A percentile compares a stretch with the other conserved stretches of the same genome.
Conservation (phyloP, 2,329 filamentous ascomycete species). For the Colletotrichum liriopes region DNA sequence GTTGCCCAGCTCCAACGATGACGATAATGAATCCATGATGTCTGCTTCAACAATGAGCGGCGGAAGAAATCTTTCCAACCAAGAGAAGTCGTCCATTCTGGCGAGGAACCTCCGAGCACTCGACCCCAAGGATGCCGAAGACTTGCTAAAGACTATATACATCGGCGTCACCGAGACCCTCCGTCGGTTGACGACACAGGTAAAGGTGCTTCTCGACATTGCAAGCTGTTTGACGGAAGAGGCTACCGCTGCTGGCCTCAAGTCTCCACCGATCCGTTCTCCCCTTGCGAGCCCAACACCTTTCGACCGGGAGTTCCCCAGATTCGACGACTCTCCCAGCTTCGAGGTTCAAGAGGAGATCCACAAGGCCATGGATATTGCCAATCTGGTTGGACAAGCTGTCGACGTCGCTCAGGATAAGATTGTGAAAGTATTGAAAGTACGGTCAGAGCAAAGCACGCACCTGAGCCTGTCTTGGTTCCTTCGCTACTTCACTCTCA, state of each 20-base stretch:
- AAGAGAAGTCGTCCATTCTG: conserved; percentile 91
- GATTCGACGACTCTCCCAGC: conserved; percentile 43
- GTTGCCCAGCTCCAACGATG: conserved; percentile 92
- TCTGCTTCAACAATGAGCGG: conserved; percentile 84
- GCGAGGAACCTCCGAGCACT: conserved; percentile 90
- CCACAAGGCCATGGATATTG: conserved; percentile 82
- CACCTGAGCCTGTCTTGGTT: conserved; percentile 79
- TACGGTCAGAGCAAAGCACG: conserved; percentile 81
- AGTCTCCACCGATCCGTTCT: conserved; percentile 66
- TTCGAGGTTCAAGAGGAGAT: conserved; percentile 80
- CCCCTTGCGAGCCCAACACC: conserved; percentile 67
- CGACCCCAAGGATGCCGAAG: conserved; percentile 87
- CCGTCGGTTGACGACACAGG: conserved; percentile 87
- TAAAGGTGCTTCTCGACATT: conserved; percentile 95
- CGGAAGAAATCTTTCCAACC: conserved; percentile 79
- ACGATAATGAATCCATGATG: conserved; percentile 92
- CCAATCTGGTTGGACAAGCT: conserved; percentile 83
- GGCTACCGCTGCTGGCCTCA: conserved; percentile 55
- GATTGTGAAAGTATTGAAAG: conserved; percentile 82
- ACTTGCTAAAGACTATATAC: conserved; percentile 86
- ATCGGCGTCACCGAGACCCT: conserved; percentile 90
- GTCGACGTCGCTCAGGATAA: conserved; percentile 87
- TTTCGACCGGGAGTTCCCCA: conserved; percentile 41
- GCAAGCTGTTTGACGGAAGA: conserved; percentile 79
- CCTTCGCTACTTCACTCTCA: conserved; percentile 86